Percentiles rank a stretch among this genome's conserved stretches.
Evolutionary conservation across 169 alveolate genomes (phyloP).

Genomic region (Plasmodium inui): DNA sequence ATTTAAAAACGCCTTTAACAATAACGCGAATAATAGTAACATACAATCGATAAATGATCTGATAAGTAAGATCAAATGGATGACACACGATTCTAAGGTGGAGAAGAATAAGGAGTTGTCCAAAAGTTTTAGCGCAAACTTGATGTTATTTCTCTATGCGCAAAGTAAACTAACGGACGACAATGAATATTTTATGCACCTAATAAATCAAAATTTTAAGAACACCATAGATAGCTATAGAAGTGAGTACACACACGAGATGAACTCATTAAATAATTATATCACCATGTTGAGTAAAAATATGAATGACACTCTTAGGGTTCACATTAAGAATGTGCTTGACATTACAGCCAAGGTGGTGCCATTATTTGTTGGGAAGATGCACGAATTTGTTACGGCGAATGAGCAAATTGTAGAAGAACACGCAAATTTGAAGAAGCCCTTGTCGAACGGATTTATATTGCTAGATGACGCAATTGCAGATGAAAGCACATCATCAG

Average conservation of each 20-base stretch:
- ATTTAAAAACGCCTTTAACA: slow-evolving; percentile 63
- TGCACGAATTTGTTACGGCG: slow-evolving; percentile 23
- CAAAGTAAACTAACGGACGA: slow-evolving; percentile 74
- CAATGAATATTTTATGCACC: slow-evolving; percentile 38
- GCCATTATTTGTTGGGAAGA: slow-evolving; percentile 26
- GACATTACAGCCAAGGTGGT: slow-evolving; percentile 20
- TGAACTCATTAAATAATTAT: slow-evolving; percentile 11
- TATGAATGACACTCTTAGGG: slow-evolving; percentile 27
- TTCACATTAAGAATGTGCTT: slow-evolving; percentile 17
- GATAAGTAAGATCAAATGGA: slow-evolving; percentile 60
- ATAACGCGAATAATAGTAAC: slow-evolving; percentile 63
- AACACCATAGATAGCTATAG: slow-evolving; percentile 28
- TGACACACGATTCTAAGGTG: slow-evolving; percentile 73
- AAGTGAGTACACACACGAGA: slow-evolving; percentile 18
- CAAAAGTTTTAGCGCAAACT: slow-evolving; percentile 23
- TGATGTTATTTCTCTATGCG: slow-evolving; percentile 35
- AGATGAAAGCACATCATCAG: not conserved
- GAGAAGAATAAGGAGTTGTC: slow-evolving; percentile 51
- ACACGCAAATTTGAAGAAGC: slow-evolving; percentile 36
- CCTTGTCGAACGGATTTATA: slow-evolving; percentile 13
- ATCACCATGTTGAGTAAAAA: slow-evolving; percentile 35
- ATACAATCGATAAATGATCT: slow-evolving; percentile 42
- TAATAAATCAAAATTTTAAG: slow-evolving; percentile 66
- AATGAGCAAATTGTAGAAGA: slow-evolving; percentile 21
- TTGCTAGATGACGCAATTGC: not conserved